Evolutionary conservation across 2,329 filamentous ascomycete genomes (phyloP).

Genomic region (Lojkania enalia): DNA sequence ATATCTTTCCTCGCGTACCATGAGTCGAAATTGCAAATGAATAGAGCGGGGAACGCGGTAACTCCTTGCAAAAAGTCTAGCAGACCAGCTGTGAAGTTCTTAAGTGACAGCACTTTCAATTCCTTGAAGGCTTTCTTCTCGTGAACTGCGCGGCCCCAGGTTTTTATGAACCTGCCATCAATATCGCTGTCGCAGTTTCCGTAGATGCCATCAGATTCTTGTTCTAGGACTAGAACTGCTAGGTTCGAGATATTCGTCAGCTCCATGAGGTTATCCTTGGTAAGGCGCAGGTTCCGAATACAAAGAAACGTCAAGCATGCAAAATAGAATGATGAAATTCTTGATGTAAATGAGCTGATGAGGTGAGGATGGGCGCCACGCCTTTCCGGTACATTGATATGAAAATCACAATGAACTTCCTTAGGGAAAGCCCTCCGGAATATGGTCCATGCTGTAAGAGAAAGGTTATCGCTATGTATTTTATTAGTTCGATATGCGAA

Average conservation of each 20-base stretch:
- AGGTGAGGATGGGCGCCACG: background rate
- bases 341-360: constrained; percentile 15
- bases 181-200: constrained; percentile 2
- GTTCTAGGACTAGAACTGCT: constrained; percentile 21
- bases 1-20: no score
- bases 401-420: background rate
- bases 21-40: background rate
- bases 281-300: constrained; percentile 15
- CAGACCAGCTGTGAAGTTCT: constrained; percentile 10
- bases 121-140: constrained; percentile 23
- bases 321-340: constrained; percentile 18
- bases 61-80: constrained; percentile 11
- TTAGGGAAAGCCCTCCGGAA: constrained; percentile 7
- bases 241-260: constrained; percentile 23
- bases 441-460: constrained; percentile 5
- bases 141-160: constrained; percentile 24
- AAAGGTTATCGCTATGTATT: constrained; percentile 2
- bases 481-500: background rate
- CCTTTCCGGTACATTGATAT: background rate
- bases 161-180: constrained; percentile 13
- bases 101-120: constrained; percentile 21
- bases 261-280: constrained; percentile 17
- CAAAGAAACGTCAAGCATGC: constrained; percentile 24
- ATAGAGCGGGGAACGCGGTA: constrained; percentile 19
- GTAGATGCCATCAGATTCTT: background rate